A percentile compares a stretch with the other conserved stretches of the same genome.
These are phyloP conservation scores for Carallia pectinifolia DNA, from an alignment of 345 rosid genomes.

Conservation along the genomic window DNA sequence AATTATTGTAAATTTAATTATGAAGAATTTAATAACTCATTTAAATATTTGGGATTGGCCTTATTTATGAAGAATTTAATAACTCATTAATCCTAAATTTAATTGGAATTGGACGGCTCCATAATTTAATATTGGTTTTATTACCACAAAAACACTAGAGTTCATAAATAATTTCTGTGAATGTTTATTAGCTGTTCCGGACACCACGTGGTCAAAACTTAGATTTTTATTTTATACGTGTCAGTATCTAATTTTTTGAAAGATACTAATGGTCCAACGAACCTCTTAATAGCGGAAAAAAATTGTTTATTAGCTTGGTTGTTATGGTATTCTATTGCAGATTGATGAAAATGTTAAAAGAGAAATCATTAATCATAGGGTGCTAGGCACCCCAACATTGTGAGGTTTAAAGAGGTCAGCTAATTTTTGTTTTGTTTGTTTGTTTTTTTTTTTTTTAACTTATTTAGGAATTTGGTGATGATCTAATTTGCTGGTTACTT, in stretches of 20 bases:
- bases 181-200: not conserved
- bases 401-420: constrained; percentile 38
- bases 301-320: not conserved
- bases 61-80: too few species aligned
- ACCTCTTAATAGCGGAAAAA: too few species aligned
- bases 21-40: too few species aligned
- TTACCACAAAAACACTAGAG: not conserved
- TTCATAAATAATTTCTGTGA: too few species aligned
- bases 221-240: too few species aligned
- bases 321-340: constrained; percentile 10
- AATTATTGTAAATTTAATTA: too few species aligned
- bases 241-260: too few species aligned
- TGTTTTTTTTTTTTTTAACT: not conserved
- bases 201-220: too few species aligned
- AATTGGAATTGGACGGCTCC: too few species aligned
- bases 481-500: not conserved
- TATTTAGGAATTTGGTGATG: not conserved
- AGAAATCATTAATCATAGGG: constrained; percentile 34
- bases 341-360: constrained; percentile 37
- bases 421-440: not conserved
- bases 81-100: too few species aligned
- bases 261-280: too few species aligned
- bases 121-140: not conserved
- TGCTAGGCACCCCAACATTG: constrained; percentile 35
- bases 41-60: too few species aligned